phyloP scores from a whole-genome alignment of 345 rosid genomes.

The sweet orange (Citrus sinensis) region DVS_A1.0 CM039168.1:1054001-1054500 shows the following conservation, averaged over 20 bases:
- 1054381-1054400: constrained; percentile 65
- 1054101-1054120: neutral
- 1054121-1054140: constrained; percentile 28
- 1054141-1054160: constrained; percentile 78
- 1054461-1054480: neutral
- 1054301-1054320: constrained; percentile 82
- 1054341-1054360: constrained; percentile 47
- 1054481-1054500: neutral
- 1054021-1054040: constrained; percentile 21
- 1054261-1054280: constrained; percentile 9
- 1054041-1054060: constrained; percentile 33
- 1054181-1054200: constrained; percentile 84
- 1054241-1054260: neutral
- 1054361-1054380: constrained; percentile 37
- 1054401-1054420: constrained; percentile 49
- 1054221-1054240: neutral
- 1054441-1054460: constrained; percentile 40
- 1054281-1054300: neutral
- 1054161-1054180: constrained; percentile 85
- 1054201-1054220: constrained; percentile 51
- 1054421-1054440: constrained; percentile 58
- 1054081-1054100: neutral
- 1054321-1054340: constrained; percentile 73
- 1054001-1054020: constrained; percentile 29
- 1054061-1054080: constrained; percentile 23